These are phyloP conservation scores for Trametes maxima DNA, from an alignment of 768 basidiomycete species.

Conservation along the genomic window DNA sequence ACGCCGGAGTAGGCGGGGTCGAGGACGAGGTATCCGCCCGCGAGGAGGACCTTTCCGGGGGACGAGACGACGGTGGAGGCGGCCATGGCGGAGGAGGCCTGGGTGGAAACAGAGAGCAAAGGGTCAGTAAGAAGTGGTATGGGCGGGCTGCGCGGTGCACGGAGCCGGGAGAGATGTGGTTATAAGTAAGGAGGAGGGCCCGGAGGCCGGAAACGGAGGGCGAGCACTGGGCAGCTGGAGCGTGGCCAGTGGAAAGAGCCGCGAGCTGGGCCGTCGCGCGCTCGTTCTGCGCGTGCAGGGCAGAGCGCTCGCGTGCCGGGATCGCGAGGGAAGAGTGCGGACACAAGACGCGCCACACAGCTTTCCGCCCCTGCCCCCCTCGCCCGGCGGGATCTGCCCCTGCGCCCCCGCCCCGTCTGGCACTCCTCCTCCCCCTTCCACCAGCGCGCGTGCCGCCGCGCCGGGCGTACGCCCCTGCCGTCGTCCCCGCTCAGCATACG, in stretches of 20 bases:
- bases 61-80: constrained; percentile 76
- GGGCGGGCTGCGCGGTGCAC: background rate
- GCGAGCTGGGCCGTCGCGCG: background rate
- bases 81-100: constrained; percentile 9
- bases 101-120: background rate
- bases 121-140: background rate
- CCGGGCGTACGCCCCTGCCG: background rate
- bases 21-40: constrained; percentile 96
- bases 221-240: no score
- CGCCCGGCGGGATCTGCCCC: background rate
- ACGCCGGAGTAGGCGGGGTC: constrained; percentile 84
- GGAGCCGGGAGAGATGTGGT: background rate
- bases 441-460: background rate
- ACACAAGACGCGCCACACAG: constrained; percentile 4
- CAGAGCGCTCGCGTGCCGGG: background rate
- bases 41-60: constrained; percentile 93
- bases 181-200: background rate
- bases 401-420: background rate
- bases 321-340: background rate
- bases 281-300: background rate
- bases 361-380: background rate
- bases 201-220: no score
- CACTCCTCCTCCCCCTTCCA: background rate
- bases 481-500: background rate
- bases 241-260: no score